phyloP scores from a whole-genome alignment of 2,329 filamentous ascomycete genomes.

The Ophiostoma triangulosporum region DNA sequence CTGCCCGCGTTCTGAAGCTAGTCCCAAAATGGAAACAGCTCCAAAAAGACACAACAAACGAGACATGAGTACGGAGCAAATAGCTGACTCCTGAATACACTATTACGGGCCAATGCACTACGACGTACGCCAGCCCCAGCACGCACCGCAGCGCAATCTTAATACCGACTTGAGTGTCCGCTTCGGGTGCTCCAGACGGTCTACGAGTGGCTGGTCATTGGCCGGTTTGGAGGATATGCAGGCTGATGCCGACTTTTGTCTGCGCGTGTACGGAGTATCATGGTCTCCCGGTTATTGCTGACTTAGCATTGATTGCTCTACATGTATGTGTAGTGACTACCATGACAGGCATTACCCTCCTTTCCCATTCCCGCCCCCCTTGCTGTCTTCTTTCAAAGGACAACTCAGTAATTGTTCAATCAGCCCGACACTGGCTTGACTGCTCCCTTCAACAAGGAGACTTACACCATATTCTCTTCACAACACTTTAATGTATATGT shows the following conservation, averaged over 20 bases:
- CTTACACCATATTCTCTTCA: no score
- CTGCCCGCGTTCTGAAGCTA: constrained; percentile 18
- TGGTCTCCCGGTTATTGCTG: not conserved
- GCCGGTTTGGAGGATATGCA: not conserved
- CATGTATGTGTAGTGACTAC: not conserved
- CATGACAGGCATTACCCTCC: not conserved
- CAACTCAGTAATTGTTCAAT: not conserved
- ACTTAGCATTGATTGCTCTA: not conserved
- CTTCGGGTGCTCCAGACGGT: not conserved
- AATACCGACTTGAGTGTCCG: not conserved
- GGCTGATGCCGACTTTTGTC: not conserved
- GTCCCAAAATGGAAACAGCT: constrained; percentile 17
- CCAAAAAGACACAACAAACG: constrained; percentile 9
- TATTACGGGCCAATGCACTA: not conserved
- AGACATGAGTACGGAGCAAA: constrained; percentile 1
- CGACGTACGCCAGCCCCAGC: not conserved
- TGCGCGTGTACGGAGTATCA: not conserved
- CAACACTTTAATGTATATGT: no score
- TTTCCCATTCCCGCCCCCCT: not conserved
- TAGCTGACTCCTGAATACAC: not conserved
- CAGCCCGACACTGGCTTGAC: not conserved
- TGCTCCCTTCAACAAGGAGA: no score
- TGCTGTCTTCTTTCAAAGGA: not conserved
- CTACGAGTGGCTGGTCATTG: not conserved
- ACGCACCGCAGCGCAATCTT: not conserved